phyloP scores from a whole-genome alignment of 2,329 filamentous ascomycete species.

The Decorospora gaudefroyi region DNA sequence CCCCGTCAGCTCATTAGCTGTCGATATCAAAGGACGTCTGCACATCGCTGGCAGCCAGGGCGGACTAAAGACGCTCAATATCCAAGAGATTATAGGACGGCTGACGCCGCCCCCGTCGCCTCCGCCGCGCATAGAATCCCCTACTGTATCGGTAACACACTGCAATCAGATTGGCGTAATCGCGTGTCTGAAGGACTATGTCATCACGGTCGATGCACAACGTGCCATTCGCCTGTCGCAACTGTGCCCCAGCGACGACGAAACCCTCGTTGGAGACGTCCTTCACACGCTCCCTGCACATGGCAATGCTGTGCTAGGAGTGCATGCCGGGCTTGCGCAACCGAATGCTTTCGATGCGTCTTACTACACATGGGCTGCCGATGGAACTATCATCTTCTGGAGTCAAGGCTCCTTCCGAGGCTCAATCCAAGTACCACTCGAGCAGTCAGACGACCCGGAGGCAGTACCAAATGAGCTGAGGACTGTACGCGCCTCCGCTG shows the following conservation, averaged over 20 bases:
- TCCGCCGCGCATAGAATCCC: slow-evolving; percentile 40
- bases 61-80: slow-evolving; percentile 54
- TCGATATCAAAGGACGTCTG: slow-evolving; percentile 61
- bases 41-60: slow-evolving; percentile 73
- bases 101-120: slow-evolving; percentile 45
- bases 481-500: slow-evolving; percentile 62
- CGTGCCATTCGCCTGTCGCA: slow-evolving; percentile 68
- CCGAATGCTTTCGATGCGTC: slow-evolving; percentile 66
- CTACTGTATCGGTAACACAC: slow-evolving; percentile 34
- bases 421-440: slow-evolving; percentile 69
- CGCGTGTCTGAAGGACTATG: slow-evolving; percentile 44
- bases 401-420: slow-evolving; percentile 70
- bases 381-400: slow-evolving; percentile 84
- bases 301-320: slow-evolving; percentile 67
- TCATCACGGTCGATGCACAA: slow-evolving; percentile 68
- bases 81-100: slow-evolving; percentile 42
- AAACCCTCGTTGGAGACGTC: slow-evolving; percentile 36
- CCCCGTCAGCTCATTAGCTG: slow-evolving; percentile 67
- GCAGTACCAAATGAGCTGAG: slow-evolving; percentile 63
- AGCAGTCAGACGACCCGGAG: slow-evolving; percentile 58
- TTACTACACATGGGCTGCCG: slow-evolving; percentile 88
- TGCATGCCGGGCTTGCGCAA: slow-evolving; percentile 63
- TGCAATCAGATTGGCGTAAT: slow-evolving; percentile 46
- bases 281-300: slow-evolving; percentile 60
- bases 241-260: slow-evolving; percentile 52